Percentiles rank a stretch among this genome's conserved stretches.
Conservation (phyloP, 2,329 filamentous ascomycete genomes). For the Epichloe sylvatica region DNA sequence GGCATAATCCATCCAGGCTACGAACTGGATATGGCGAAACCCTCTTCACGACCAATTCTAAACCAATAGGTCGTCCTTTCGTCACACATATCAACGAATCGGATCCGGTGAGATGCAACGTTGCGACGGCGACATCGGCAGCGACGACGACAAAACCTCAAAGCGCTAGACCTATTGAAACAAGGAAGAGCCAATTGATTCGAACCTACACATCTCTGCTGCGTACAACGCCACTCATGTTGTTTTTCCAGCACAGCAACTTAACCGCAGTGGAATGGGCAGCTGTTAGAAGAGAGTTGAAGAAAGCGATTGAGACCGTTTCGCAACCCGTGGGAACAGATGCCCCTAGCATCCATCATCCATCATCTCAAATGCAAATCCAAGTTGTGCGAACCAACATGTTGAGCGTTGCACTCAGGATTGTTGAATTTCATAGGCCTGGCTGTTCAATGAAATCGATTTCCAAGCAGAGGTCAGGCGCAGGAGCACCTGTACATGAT, state of each 20-base stretch:
- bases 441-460: slow-evolving; percentile 22
- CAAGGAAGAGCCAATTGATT: slow-evolving; percentile 77
- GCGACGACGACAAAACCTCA: slow-evolving; percentile 53
- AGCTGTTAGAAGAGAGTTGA: slow-evolving; percentile 29
- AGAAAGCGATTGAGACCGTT: slow-evolving; percentile 29
- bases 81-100: neutral
- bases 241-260: slow-evolving; percentile 66
- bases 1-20: neutral
- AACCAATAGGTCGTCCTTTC: neutral
- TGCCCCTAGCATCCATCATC: slow-evolving; percentile 21
- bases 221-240: slow-evolving; percentile 68
- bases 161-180: slow-evolving; percentile 72
- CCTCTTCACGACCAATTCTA: slow-evolving; percentile 14
- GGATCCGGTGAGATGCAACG: slow-evolving; percentile 27
- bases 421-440: slow-evolving; percentile 70
- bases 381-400: slow-evolving; percentile 83
- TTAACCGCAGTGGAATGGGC: slow-evolving; percentile 52
- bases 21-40: neutral
- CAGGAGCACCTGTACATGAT: slow-evolving; percentile 32
- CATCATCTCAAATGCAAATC: slow-evolving; percentile 54
- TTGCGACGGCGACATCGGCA: slow-evolving; percentile 33
- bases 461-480: slow-evolving; percentile 16
- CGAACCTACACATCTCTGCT: slow-evolving; percentile 80
- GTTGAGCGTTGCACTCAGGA: slow-evolving; percentile 68
- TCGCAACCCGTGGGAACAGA: slow-evolving; percentile 15